These are phyloP conservation scores for Tricholoma bakamatsutake DNA, from an alignment of 768 basidiomycete species.

Conservation along the genomic window DNA sequence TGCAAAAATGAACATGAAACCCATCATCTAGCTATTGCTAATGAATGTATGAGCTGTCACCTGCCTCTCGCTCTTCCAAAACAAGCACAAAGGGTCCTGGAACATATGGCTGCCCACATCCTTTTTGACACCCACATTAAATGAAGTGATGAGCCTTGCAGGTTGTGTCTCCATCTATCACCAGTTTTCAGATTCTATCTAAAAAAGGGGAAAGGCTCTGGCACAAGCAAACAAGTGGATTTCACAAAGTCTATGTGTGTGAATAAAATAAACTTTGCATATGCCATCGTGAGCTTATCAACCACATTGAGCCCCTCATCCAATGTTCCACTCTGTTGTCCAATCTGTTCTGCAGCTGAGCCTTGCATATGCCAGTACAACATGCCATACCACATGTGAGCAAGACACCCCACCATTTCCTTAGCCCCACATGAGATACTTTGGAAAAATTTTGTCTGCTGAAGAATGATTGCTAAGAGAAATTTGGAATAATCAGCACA, in stretches of 20 bases:
- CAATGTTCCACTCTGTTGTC: constrained; percentile 16
- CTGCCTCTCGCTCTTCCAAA: constrained; percentile 6
- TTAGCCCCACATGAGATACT: too few relatives aligned
- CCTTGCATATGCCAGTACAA: too few relatives aligned
- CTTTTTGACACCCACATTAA: constrained; percentile 15
- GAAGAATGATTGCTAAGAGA: too few relatives aligned
- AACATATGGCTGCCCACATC: too few relatives aligned
- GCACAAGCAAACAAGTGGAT: constrained; percentile 12
- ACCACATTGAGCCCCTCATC: constrained; percentile 13
- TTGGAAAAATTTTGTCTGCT: too few relatives aligned
- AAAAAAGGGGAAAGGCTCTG: constrained; percentile 16
- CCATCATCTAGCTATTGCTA: background rate
- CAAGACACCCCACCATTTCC: too few relatives aligned
- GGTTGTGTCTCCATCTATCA: constrained; percentile 19
- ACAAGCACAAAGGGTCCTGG: constrained; percentile 17
- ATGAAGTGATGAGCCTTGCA: too few relatives aligned
- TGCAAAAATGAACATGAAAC: background rate
- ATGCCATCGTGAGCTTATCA: constrained; percentile 11
- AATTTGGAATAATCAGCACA: too few relatives aligned
- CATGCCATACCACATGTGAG: background rate
- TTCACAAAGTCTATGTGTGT: constrained; percentile 13
- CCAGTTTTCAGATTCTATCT: constrained; percentile 16
- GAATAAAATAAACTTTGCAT: constrained; percentile 12
- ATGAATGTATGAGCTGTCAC: constrained; percentile 3
- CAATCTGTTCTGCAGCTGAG: background rate